Evolutionary conservation across 805 yeast species (phyloP).

Genomic region (Dipodascus albidus): DNA sequence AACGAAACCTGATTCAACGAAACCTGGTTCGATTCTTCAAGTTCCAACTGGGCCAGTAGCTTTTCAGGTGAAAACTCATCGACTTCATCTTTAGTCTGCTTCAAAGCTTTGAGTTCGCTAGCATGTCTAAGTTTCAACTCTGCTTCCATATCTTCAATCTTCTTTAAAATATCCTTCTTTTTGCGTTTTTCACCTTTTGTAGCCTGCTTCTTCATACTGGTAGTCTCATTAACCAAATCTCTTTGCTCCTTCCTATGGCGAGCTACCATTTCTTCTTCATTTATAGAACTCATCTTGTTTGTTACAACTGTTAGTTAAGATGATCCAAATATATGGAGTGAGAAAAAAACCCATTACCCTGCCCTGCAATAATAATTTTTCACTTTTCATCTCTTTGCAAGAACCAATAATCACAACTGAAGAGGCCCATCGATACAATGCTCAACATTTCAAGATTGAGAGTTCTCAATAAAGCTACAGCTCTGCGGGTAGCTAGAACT

Average conservation of each 20-base stretch:
- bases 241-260: conserved; percentile 61
- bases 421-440: neutral
- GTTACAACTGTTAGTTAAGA: neutral
- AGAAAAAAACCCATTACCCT: neutral
- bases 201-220: conserved; percentile 75
- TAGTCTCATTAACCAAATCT: conserved; percentile 54
- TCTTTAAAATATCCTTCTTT: conserved; percentile 50
- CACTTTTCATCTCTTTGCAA: neutral
- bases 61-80: conserved; percentile 53
- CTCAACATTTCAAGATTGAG: neutral
- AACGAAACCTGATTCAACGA: conserved; percentile 17
- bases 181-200: conserved; percentile 49
- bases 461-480: neutral
- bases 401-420: neutral
- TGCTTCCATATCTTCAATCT: conserved; percentile 49
- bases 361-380: neutral
- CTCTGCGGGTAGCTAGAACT: neutral
- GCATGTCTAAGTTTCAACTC: conserved; percentile 44
- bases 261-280: conserved; percentile 39
- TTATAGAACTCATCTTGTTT: conserved; percentile 5
- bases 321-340: neutral
- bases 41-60: conserved; percentile 47
- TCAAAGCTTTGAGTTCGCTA: conserved; percentile 33
- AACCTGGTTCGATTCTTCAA: conserved; percentile 25
- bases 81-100: conserved; percentile 16